A percentile compares a stretch with the other conserved stretches of the same genome.
phyloP scores from a whole-genome alignment of 176 grass and related monocot species.

The Calamus simplicifolius region DNA sequence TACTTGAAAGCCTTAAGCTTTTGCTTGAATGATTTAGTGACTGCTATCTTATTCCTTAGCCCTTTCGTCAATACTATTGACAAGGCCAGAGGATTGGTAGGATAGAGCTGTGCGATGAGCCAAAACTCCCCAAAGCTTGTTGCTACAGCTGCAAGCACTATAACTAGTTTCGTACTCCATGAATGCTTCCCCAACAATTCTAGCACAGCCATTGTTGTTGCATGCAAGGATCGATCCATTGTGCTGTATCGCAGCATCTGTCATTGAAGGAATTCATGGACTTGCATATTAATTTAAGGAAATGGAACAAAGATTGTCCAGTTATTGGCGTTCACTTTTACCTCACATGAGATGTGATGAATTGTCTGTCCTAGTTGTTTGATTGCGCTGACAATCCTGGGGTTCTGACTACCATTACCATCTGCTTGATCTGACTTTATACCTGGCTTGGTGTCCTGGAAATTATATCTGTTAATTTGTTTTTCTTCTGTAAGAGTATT shows the following conservation, averaged over 20 bases:
- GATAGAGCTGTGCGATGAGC: conserved; percentile 1
- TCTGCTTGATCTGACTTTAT: not conserved
- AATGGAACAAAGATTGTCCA: not conserved
- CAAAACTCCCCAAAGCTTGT: conserved; percentile 11
- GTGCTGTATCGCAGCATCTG: conserved; percentile 12
- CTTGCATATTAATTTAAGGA: not conserved
- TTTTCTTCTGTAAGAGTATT: too few relatives aligned
- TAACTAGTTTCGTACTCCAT: conserved; percentile 15
- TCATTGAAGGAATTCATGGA: not conserved
- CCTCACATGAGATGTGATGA: conserved; percentile 13
- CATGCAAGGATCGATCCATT: not conserved
- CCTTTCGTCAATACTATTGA: conserved; percentile 15
- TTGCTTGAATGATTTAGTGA: not conserved
- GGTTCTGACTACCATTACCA: not conserved
- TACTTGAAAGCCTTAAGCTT: not conserved
- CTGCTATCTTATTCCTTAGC: not conserved
- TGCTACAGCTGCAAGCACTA: conserved; percentile 19
- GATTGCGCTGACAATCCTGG: not conserved
- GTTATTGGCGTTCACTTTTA: not conserved
- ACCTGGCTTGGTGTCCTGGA: not conserved
- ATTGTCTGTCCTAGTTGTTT: conserved; percentile 7
- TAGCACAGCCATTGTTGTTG: conserved; percentile 13
- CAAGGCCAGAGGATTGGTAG: conserved; percentile 14
- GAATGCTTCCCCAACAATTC: conserved; percentile 3
- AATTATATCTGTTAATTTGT: too few relatives aligned